Conservation (phyloP, 31 red algal species). For the Bonnemaisonia californica region DNA sequence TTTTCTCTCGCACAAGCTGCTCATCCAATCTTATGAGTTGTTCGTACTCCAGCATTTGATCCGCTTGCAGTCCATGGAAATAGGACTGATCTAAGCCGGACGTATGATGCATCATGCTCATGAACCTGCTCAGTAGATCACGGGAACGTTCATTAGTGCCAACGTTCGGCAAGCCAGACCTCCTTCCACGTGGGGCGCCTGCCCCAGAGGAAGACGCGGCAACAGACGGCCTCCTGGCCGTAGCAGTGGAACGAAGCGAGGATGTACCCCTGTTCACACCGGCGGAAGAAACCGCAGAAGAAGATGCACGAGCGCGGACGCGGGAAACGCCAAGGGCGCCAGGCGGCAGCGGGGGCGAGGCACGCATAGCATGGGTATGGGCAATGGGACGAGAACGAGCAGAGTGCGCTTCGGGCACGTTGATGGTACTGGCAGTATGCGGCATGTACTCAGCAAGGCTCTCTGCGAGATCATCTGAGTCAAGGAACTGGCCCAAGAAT, state of each 20-base stretch:
- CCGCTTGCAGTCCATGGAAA: slow-evolving; percentile 24
- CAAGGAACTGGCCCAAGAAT: background rate
- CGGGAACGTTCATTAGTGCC: background rate
- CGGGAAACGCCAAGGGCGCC: background rate
- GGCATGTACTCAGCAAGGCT: background rate
- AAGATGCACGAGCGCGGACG: background rate
- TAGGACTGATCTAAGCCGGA: slow-evolving; percentile 17
- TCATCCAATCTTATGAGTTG: slow-evolving; percentile 55
- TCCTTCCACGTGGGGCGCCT: background rate
- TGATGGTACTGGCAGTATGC: background rate
- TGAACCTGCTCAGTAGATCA: background rate
- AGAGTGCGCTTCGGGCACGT: background rate
- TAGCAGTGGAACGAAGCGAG: background rate
- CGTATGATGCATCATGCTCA: background rate
- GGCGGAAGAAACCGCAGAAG: background rate
- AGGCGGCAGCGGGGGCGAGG: background rate
- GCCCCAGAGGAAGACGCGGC: background rate
- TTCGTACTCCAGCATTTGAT: slow-evolving; percentile 57
- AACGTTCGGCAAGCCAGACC: background rate
- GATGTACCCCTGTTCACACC: background rate
- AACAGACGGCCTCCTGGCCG: background rate
- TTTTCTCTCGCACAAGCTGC: slow-evolving; percentile 62
- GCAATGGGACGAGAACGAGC: background rate
- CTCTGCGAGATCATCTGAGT: background rate
- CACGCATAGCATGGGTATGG: background rate